Evolutionary conservation across 202 grass and related monocot genomes (phyloP), one percentile per base, ranked within the genome.

Genomic region (Brachypodium distachyon): DNA sequence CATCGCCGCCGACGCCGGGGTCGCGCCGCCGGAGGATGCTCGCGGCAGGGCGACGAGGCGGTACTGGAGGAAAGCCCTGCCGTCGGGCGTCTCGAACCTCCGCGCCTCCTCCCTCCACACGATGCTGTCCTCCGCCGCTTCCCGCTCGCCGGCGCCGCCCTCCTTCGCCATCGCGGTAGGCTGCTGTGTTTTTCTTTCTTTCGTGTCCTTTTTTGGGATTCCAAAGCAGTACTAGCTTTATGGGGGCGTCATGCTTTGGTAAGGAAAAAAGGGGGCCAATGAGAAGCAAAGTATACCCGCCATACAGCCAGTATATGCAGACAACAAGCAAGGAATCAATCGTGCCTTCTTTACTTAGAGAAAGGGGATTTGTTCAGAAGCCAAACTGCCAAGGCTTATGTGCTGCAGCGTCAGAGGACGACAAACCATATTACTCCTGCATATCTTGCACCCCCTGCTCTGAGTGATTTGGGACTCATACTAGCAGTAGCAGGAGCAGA

Each of bases 11-110:
- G 49, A 82, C 50, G 66, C 67, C 43, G 58, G 5, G 52, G 37
- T 71, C 23, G n/a, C 65, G 22, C 31, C 77, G 3, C 19, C 33
- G 17, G 76, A 67, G 47, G 61, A 67, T 23, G 34, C 7, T 10
- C 25, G 36, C 7, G 17, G 36, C 17, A 22, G 61, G 27, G 2
- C 19, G 40, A 77, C 44, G 84, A 94, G 69, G 64, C 49, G 80
- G 87, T 94, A 94, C 71, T 90, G 47, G 21, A 97, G 87, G 82
- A 77, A 94, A 33, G 89, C 85, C 76, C 84, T 79, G 25, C 82
- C 86, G 47, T 88, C 82, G 57, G 59, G 79, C 82, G 84, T 94
- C 86, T 94, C 76, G 62, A 94, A 88, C 72, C 81, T 90, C 73
- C 46, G 26, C 29, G 36, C 32, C 50, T 82, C 73, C 77, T 94